Base-by-base conservation (phyloP, 495 filamentous ascomycete species). In the Daldinia grandis region DNA sequence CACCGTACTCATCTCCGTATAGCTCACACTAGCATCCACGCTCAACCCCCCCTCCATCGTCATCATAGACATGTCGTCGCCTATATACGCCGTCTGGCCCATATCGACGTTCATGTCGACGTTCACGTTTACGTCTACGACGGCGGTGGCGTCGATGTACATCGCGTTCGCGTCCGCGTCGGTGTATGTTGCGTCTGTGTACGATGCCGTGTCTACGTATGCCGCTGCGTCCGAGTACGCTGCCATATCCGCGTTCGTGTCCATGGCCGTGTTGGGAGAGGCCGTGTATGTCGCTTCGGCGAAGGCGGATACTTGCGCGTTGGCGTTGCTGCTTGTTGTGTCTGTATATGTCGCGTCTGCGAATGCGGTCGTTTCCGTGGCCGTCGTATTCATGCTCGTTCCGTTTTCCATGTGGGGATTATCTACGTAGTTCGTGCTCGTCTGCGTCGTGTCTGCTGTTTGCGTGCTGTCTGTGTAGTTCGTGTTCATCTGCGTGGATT, bases 11-110 rank as follows among this genome's bases (percentile, higher is more conserved):
- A 19, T 31, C 6, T 73, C 53, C 7, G 57, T 50, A 37, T 69
- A 73, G 15, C 30, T 30, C 27, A 30, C 53, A 15, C 56, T 71
- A 5, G 58, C 51, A 24, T 64, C 57, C 10, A 72, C 21, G 47
- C 27, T 61, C 19, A 72, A 9, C n/a, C 65, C 72, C 72, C 66
- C 74, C n/a, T 76, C 67, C 64, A 64, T 62, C 17, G 28, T 31
- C 55, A 74, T 66, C 38, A 33, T 60, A 9, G 40, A 25, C 25
- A 14, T 51, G 17, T 37, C 51, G 58, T 70, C 54, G 3, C 58
- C 66, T 15, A 66, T 66, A 33, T 76, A 76, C 40, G 56, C 31
- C 40, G 31, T 49, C 37, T 60, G 33, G 21, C n/a, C 60, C 15
- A 65, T 58, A 7, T 64, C 25, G 2, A 56, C 57, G 35, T 57